Base-by-base conservation (phyloP, 1,284 basidiomycete genomes). In the Vanrija humicola region DNA sequence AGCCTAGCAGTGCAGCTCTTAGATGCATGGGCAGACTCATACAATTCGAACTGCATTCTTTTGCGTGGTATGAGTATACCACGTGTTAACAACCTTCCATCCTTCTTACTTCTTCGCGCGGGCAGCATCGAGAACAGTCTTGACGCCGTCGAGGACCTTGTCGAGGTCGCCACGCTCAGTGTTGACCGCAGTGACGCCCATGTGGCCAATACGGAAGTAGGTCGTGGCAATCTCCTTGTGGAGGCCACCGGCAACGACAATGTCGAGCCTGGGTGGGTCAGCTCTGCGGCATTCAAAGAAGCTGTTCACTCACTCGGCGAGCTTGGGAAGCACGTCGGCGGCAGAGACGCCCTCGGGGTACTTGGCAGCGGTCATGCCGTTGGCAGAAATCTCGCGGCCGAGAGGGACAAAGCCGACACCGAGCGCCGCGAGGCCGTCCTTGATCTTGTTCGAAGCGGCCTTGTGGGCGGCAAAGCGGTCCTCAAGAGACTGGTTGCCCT, bases 181-280 rank as follows among this genome's bases (percentile, higher is more conserved):
- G 64, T 93, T 83, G 25, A 88, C 84, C 25, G 84, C 92, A 9
- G 88, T 87, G 55, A 88, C 76, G 53, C 94, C 94, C 92, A 97
- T 95, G 76, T 96, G 93, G 23, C 90, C 70, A 53, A 77, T 65
- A 26, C 68, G 61, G 63, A 69, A 69, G 65, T 68, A 82, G 79
- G 64, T 67, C 84, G 90, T 88, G 81, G 92, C 96, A 77, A 89
- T 86, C 39, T 83, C 83, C 66, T 87, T 84, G 78, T 97, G 90
- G 63, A 98, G 77, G 25, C 95, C 95, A 46, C 88, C 93, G 38
- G 95, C 92, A 43, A 92, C 84, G 40, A 97, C 83, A 55, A 98
- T 81, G 48, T 85, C 86, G 65, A 82, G 84, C 48, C 65, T 70
- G 53, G 14, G 39, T 63, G 15, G 3, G 38, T 10, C 21, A 42